A percentile compares a stretch with the other conserved stretches of the same genome.
phyloP scores from a whole-genome alignment of 2,329 filamentous ascomycete species.

The Phoma herbarum region DNA sequence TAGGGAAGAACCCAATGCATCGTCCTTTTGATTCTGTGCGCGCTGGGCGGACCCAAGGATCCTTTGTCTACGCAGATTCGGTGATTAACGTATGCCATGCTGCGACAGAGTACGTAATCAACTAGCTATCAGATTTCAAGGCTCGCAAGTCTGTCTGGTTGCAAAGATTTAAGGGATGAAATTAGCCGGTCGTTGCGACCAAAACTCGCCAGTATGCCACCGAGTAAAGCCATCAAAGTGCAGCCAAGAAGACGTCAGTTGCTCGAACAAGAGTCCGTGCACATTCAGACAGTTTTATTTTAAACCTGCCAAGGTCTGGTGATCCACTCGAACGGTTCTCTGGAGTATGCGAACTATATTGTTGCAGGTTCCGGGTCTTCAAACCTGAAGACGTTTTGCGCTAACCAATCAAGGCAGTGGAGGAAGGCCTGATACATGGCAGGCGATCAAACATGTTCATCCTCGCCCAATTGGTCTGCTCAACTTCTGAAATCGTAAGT shows the following conservation, averaged over 20 bases:
- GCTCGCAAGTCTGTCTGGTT: not conserved
- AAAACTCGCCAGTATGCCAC: not conserved
- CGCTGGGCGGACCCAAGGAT: not conserved
- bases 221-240: not conserved
- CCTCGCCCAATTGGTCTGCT: not conserved
- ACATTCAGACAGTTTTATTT: slow-evolving; percentile 17
- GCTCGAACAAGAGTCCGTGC: not conserved
- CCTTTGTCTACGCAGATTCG: not conserved
- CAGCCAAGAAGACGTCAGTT: slow-evolving; percentile 1
- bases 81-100: not conserved
- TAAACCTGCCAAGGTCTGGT: slow-evolving; percentile 19
- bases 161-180: not conserved
- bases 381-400: slow-evolving; percentile 35
- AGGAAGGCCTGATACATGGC: slow-evolving; percentile 21
- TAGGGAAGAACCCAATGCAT: not conserved
- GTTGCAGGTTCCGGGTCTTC: slow-evolving; percentile 22
- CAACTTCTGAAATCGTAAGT: not conserved
- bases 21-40: not conserved
- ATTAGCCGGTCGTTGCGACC: not conserved
- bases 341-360: slow-evolving; percentile 7
- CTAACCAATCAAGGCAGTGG: slow-evolving; percentile 13
- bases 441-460: slow-evolving; percentile 25
- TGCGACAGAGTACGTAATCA: not conserved
- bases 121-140: not conserved
- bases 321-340: slow-evolving; percentile 13